Evolutionary conservation across 2,329 filamentous ascomycete species (phyloP), one percentile per base, ranked within the genome.

Genomic region (Mycosphaerella sp.): DNA sequence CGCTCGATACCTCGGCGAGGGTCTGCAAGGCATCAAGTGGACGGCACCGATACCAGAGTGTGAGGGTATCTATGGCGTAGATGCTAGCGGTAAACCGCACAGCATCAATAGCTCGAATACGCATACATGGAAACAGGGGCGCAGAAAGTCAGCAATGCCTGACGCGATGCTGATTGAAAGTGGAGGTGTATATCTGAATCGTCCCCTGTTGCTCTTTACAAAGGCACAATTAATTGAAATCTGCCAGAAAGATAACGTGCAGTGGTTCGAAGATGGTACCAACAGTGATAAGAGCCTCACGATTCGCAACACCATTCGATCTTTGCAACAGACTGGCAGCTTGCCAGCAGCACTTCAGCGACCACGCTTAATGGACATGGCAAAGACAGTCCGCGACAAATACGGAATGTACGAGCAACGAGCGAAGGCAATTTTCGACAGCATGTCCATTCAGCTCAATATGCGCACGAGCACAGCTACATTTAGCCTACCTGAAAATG

Each of bases 211-310:
- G 6, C 68, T 69, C 7, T 89, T 91, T 65, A 74, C 78, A 56
- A 95, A 97, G 72, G 77, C 81, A 48, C 76, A 84, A 36, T 76
- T 96, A n/a, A 77, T 85, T 42, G 81, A 82, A 1, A 90, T 88
- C 0, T 96, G 92, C 65, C 70, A 84, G 57, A 75, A 79, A n/a
- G 79, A 84, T 59, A 71, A 76, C 0, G 73, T 95, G 8, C 72
- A 74, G 0, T 97, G 89, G 86, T 87, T 89, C 59, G 88, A 93
- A 67, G 93, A 98, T 67, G 73, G 76, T 41, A 96, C 91, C 1
- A 98, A 98, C 66, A 70, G 76, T 12, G 86, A 96, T 64, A 78
- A 76, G 7, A 89, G 84, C 0, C 72, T 95, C 55, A 95, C 93
- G 0, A 72, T 78, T 43, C 81, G 93, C 38, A 98, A 98, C 65